Base-by-base conservation (phyloP, 1,284 basidiomycete species). In the Phellinidium pouzarii region DNA sequence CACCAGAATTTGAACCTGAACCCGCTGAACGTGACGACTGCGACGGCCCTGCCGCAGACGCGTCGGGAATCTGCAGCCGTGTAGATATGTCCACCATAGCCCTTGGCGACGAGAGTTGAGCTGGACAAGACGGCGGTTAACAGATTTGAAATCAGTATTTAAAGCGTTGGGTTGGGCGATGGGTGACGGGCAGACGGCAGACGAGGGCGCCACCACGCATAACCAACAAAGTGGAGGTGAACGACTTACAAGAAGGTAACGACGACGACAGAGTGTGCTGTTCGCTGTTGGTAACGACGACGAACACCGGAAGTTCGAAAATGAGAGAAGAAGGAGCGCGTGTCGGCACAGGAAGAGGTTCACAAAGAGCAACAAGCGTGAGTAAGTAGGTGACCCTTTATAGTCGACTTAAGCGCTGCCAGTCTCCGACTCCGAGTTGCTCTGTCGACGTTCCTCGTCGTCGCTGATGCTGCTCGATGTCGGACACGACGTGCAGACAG, bases 51-150 rank as follows among this genome's bases (percentile, higher is more conserved):
- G 73, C 61, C 52, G 66, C 60, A 14, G 71, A 66, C 11, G 61
- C 41, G 48, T 75, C 72, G 20, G 77, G 77, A 20, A 78, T 73
- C 63, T 78, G 75, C 27, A 78, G 68, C 44, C 61, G 41, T 17
- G 51, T 44, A n/a, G 52, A 26, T 9, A 29, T 17, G 37, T 57
- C 55, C 5, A 29, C 38, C 52, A 57, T 49, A 23, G 29, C 26
- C n/a, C 17, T 31, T 36, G 11, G 29, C 17, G 25, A 25, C 31
- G 29, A 40, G 4, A 45, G 31, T 29, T 22, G 22, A 38, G 45
- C 12, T 23, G 29, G 25, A 42, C 36, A 19, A 20, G 25, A 22
- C 17, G 41, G 19, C n/a, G 27, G 42, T 52, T 26, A 45, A 36
- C 41, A 29, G 37, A 46, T 38, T 46, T 46, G 42, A 37, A 26